A percentile compares a stretch with the other conserved stretches of the same genome.
phyloP scores from a whole-genome alignment of 805 yeast genomes.

The Metschnikowia henanensis region DNA sequence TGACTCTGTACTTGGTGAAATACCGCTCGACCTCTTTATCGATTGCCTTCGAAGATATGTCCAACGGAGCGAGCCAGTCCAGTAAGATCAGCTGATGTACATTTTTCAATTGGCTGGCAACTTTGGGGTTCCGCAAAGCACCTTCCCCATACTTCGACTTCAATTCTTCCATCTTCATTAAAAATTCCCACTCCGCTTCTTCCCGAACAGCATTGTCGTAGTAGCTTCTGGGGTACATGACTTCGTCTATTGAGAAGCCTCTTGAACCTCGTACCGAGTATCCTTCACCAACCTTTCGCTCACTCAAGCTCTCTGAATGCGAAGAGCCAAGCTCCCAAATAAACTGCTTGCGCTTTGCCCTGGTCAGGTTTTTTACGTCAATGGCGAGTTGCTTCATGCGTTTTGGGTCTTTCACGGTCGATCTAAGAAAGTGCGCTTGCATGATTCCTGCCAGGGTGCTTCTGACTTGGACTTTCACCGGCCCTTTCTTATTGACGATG shows the following conservation, averaged over 20 bases:
- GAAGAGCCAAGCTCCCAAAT: conserved; percentile 24
- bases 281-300: conserved; percentile 28
- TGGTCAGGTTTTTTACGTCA: conserved; percentile 32
- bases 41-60: conserved; percentile 11
- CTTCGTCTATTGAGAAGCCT: conserved; percentile 29
- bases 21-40: conserved; percentile 14
- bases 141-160: conserved; percentile 7
- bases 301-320: neutral
- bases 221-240: conserved; percentile 29
- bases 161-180: conserved; percentile 17
- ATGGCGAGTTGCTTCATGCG: conserved; percentile 29
- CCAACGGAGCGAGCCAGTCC: conserved; percentile 17
- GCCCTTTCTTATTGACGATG: conserved; percentile 35
- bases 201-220: conserved; percentile 26
- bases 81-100: conserved; percentile 11
- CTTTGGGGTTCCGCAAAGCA: conserved; percentile 11
- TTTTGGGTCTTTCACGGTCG: conserved; percentile 23
- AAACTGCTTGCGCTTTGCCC: conserved; percentile 22
- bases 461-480: conserved; percentile 31
- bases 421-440: conserved; percentile 27
- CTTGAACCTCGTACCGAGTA: conserved; percentile 27
- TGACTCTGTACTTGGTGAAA: conserved; percentile 17
- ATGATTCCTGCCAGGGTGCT: conserved; percentile 33
- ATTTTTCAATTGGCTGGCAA: conserved; percentile 1
- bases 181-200: conserved; percentile 40